A percentile compares a stretch with the other conserved stretches of the same genome.
These are phyloP conservation scores for Rubia occidens DNA, from an alignment of 305 asterid species.

Conservation along the genomic window DNA sequence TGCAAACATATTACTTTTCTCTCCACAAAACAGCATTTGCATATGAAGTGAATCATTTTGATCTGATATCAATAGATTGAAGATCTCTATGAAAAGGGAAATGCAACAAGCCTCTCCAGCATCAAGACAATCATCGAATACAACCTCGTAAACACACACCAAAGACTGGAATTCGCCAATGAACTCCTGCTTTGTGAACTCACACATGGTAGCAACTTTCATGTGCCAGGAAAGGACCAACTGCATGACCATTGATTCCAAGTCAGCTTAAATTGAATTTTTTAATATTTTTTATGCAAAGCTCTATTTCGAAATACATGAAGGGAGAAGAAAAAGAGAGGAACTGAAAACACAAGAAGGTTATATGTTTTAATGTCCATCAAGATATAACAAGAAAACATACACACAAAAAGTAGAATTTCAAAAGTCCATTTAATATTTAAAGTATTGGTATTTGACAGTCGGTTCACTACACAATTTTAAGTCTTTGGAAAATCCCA, in stretches of 20 bases:
- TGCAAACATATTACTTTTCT: neutral
- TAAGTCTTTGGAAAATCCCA: neutral
- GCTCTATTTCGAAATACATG: neutral
- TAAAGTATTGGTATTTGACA: too few relatives aligned
- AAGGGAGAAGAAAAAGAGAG: neutral
- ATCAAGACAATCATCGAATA: too few relatives aligned
- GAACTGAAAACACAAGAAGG: neutral
- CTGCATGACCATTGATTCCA: slow-evolving; percentile 30
- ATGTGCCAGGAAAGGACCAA: slow-evolving; percentile 98
- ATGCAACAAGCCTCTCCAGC: too few relatives aligned
- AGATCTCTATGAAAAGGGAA: neutral
- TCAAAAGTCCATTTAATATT: neutral
- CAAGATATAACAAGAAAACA: neutral
- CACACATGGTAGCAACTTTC: slow-evolving; percentile 99
- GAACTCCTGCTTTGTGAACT: slow-evolving; percentile 93
- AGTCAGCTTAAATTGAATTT: slow-evolving; percentile 8
- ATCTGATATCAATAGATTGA: neutral
- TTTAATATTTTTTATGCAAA: neutral
- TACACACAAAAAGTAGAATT: neutral
- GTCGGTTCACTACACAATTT: neutral
- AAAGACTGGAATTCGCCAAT: slow-evolving; percentile 82
- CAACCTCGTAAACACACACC: slow-evolving; percentile 43
- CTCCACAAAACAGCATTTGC: neutral
- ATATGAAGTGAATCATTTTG: neutral
- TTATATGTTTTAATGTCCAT: too few relatives aligned